These are phyloP conservation scores for Lecanicillium sp. DNA, from an alignment of 2,329 filamentous ascomycete species.

Conservation along the genomic window DNA sequence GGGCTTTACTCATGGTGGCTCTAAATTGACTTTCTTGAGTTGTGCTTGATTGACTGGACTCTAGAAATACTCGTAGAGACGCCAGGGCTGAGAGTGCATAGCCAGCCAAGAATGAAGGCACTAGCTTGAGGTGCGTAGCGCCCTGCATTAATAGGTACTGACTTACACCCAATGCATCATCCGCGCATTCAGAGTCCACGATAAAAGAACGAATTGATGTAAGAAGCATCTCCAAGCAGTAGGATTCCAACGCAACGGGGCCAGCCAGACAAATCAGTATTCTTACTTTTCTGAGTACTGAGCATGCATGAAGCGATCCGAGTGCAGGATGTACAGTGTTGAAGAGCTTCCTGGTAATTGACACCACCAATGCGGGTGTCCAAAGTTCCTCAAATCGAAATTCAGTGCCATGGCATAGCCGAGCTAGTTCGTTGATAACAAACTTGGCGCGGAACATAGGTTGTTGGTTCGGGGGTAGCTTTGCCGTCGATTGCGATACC, in stretches of 20 bases:
- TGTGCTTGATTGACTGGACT: constrained; percentile 66
- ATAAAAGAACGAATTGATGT: constrained; percentile 72
- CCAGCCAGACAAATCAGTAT: constrained; percentile 75
- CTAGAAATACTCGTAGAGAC: constrained; percentile 67
- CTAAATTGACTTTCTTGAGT: constrained; percentile 79
- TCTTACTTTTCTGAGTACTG: constrained; percentile 77
- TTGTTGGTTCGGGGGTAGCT: constrained; percentile 71
- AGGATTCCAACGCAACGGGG: constrained; percentile 61
- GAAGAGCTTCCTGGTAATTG: constrained; percentile 68
- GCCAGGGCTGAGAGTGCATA: constrained; percentile 72
- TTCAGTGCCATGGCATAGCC: constrained; percentile 66
- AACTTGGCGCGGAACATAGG: constrained; percentile 77
- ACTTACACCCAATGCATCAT: constrained; percentile 80
- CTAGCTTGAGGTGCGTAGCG: constrained; percentile 50
- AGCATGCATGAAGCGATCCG: constrained; percentile 79
- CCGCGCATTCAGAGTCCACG: constrained; percentile 76
- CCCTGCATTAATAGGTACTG: constrained; percentile 75
- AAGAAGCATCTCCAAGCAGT: constrained; percentile 84
- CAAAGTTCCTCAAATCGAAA: constrained; percentile 60
- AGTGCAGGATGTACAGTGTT: constrained; percentile 75
- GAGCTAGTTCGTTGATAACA: constrained; percentile 64
- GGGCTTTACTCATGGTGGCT: constrained; percentile 66
- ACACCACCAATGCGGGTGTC: constrained; percentile 66
- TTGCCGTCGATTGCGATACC: constrained; percentile 56
- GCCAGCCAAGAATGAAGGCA: constrained; percentile 71